Evolutionary conservation across 495 filamentous ascomycete species (phyloP).

Genomic region (Aspergillus sclerotioniger): DNA sequence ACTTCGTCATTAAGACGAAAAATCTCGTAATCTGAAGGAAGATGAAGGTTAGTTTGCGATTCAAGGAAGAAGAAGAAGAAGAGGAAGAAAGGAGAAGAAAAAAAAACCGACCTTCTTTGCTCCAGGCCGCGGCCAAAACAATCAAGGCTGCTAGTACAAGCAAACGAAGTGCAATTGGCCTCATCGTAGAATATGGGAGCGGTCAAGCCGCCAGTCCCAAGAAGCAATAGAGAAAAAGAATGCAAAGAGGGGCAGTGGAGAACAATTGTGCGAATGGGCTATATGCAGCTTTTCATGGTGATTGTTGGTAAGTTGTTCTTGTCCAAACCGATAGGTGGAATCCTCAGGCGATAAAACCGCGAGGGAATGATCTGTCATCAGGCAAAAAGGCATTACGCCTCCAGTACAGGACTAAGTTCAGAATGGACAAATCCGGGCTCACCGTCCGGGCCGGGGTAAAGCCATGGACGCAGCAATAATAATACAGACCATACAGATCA

Average conservation of each 20-base stretch:
- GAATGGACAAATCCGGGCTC: not conserved
- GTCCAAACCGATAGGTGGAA: not conserved
- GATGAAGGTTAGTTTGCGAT: constrained; percentile 5
- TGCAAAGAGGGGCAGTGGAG: not conserved
- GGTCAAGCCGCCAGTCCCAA: constrained; percentile 28
- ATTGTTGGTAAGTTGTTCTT: not conserved
- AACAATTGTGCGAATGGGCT: not conserved
- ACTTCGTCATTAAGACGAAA: constrained; percentile 91
- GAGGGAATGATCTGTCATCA: constrained; percentile 18
- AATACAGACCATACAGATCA: too few relatives aligned
- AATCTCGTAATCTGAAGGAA: constrained; percentile 82
- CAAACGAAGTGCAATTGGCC: constrained; percentile 31
- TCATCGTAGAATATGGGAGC: constrained; percentile 36
- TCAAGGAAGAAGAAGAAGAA: not conserved
- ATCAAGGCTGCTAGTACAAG: constrained; percentile 45
- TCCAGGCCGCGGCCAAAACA: constrained; percentile 69
- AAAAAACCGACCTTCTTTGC: constrained; percentile 69
- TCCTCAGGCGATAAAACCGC: constrained; percentile 1
- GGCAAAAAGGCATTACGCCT: constrained; percentile 1
- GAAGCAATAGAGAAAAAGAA: constrained; percentile 9
- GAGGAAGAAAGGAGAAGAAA: constrained; percentile 1
- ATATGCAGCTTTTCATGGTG: not conserved
- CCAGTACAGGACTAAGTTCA: not conserved
- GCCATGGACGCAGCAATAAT: not conserved
- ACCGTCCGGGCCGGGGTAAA: not conserved